Percentiles rank a stretch among this genome's conserved stretches.
phyloP scores from a whole-genome alignment of 352 stramenopile genomes.

The Phytophthora foliorum region DNA sequence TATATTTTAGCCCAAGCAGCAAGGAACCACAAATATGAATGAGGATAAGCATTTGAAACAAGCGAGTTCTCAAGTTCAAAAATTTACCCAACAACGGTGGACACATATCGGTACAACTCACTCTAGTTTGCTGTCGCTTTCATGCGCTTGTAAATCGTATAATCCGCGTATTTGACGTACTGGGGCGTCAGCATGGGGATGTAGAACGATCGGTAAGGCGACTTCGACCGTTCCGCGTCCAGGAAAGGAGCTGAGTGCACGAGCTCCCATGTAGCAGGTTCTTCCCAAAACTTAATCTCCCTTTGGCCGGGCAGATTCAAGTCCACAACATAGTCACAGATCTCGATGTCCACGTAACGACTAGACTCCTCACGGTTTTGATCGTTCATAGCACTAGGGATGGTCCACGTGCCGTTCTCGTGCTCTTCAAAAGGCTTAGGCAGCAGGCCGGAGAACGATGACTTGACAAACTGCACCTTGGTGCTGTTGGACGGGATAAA shows the following conservation, averaged over 20 bases:
- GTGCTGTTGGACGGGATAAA: constrained; percentile 92
- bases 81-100: not conserved
- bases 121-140: constrained; percentile 20
- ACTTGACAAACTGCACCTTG: constrained; percentile 93
- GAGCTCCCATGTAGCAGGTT: constrained; percentile 58
- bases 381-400: constrained; percentile 94
- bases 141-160: constrained; percentile 77
- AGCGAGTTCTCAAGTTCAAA: not conserved
- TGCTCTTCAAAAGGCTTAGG: constrained; percentile 93
- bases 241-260: constrained; percentile 70
- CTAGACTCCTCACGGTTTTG: constrained; percentile 92
- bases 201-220: constrained; percentile 81
- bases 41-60: constrained; percentile 1
- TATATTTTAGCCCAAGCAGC: no score
- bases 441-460: constrained; percentile 94
- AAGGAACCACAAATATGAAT: no score
- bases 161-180: constrained; percentile 65
- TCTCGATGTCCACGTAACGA: constrained; percentile 81
- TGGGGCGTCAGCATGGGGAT: constrained; percentile 71
- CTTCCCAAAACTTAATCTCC: constrained; percentile 76
- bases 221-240: constrained; percentile 65
- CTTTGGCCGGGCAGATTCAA: constrained; percentile 70
- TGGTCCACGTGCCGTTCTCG: constrained; percentile 64
- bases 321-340: constrained; percentile 94
- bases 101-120: not conserved